These are phyloP conservation scores for Ustilago xerochloae DNA, from an alignment of 1,284 basidiomycete species.

Conservation along the genomic window DNA sequence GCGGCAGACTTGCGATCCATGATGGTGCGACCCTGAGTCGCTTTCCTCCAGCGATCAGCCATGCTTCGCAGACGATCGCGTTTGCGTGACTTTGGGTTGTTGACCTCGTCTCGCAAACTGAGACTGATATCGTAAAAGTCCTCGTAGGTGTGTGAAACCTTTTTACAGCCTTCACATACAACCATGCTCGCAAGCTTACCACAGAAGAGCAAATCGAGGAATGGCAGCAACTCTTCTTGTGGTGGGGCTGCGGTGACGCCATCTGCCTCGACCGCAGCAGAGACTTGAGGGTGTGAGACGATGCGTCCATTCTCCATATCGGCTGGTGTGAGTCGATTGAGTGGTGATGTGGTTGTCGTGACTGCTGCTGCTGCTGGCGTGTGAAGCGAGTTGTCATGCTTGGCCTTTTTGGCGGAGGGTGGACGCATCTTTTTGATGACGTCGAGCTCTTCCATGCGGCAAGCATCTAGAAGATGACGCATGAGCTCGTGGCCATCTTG, in stretches of 20 bases:
- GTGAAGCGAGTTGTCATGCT: conserved; percentile 1
- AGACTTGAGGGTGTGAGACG: neutral
- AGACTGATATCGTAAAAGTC: conserved; percentile 93
- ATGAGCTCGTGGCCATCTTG: conserved; percentile 95
- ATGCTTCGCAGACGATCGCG: conserved; percentile 51
- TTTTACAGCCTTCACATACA: conserved; percentile 90
- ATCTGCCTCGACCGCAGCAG: neutral
- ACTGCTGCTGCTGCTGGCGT: neutral
- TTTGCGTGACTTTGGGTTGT: conserved; percentile 41
- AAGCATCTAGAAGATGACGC: conserved; percentile 87
- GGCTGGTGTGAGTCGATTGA: conserved; percentile 10
- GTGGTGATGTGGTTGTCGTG: neutral
- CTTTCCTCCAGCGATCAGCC: conserved; percentile 49
- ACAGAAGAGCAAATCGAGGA: conserved; percentile 88
- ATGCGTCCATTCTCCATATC: conserved; percentile 33
- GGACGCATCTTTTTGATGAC: conserved; percentile 81
- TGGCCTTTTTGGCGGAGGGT: conserved; percentile 64
- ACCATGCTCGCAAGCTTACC: conserved; percentile 87
- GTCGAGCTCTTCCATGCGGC: conserved; percentile 93
- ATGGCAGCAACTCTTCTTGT: conserved; percentile 75
- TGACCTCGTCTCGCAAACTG: conserved; percentile 72
- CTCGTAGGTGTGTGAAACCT: conserved; percentile 86
- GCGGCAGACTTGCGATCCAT: conserved; percentile 36
- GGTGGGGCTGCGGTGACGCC: neutral
- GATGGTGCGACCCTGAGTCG: conserved; percentile 35